Percentiles rank a stretch among this genome's conserved stretches.
These are phyloP conservation scores for Dioscorea cayenensis DNA, from an alignment of 116 monocot genomes.

Conservation along the genomic window DNA sequence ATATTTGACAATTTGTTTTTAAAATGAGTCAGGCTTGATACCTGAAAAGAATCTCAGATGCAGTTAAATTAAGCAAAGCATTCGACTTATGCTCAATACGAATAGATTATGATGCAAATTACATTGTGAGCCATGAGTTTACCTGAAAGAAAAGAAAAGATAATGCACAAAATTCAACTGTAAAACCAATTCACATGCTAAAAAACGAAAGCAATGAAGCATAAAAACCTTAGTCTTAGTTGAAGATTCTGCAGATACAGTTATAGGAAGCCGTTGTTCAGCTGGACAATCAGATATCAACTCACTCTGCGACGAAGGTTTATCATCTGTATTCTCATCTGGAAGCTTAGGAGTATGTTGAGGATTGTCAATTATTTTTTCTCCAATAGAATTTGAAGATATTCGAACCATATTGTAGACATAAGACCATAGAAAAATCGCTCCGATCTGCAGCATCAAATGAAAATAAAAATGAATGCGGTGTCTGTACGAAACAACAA, in stretches of 20 bases:
- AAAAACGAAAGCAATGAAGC: background rate
- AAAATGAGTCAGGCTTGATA: conserved; percentile 5
- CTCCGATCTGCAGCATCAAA: conserved; percentile 31
- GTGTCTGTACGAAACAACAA: no score
- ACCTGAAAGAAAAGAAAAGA: no score
- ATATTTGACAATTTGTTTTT: conserved; percentile 4
- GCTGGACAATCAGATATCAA: background rate
- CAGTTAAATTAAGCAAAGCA: no score
- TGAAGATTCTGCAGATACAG: background rate
- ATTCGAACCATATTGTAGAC: conserved; percentile 45
- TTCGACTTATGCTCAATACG: background rate
- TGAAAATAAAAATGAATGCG: background rate
- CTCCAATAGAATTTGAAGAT: conserved; percentile 11
- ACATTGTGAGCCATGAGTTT: background rate
- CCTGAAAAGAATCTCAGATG: conserved; percentile 11
- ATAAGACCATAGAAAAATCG: conserved; percentile 42
- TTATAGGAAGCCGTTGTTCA: background rate
- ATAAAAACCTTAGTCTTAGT: conserved; percentile 7
- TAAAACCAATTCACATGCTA: background rate
- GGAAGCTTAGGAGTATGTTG: background rate
- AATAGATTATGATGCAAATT: background rate
- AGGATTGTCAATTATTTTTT: background rate
- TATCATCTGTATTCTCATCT: conserved; percentile 6
- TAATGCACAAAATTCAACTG: no score
- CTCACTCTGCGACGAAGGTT: background rate